These are phyloP conservation scores for Prunus salicina DNA, from an alignment of 306 rosid genomes.

Conservation along the genomic window DNA sequence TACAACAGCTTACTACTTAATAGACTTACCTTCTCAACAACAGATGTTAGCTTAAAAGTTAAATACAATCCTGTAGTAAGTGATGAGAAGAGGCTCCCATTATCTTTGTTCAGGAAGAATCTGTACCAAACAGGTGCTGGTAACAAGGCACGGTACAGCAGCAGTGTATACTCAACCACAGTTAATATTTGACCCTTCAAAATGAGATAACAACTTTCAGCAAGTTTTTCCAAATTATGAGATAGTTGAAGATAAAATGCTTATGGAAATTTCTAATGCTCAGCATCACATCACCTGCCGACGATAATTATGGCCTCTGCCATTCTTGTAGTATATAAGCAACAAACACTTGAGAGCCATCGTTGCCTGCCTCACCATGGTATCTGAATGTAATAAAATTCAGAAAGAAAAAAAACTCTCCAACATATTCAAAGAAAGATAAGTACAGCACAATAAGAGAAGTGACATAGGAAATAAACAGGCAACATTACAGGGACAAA, in stretches of 20 bases:
- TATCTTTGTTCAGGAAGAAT: conserved; percentile 76
- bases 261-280: conserved; percentile 18
- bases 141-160: conserved; percentile 74
- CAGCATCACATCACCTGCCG: conserved; percentile 49
- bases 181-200: conserved; percentile 86
- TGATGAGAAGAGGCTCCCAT: conserved; percentile 88
- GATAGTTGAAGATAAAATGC: conserved; percentile 12
- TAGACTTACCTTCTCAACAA: conserved; percentile 70
- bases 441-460: background rate
- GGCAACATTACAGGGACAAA: conserved; percentile 6
- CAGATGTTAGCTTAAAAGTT: conserved; percentile 80
- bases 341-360: conserved; percentile 89
- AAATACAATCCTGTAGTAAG: conserved; percentile 83
- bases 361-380: conserved; percentile 67
- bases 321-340: conserved; percentile 73
- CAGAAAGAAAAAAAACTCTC: background rate
- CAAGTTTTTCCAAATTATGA: conserved; percentile 14
- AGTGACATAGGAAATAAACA: background rate
- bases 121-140: conserved; percentile 93
- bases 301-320: conserved; percentile 78
- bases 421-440: background rate
- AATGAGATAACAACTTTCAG: conserved; percentile 31
- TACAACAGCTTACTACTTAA: conserved; percentile 5
- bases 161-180: conserved; percentile 63
- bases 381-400: conserved; percentile 52